Evolutionary conservation across 192 early-diverging fungal genomes (phyloP), one percentile per base, ranked within the genome.

Genomic region (Backusella circina): DNA sequence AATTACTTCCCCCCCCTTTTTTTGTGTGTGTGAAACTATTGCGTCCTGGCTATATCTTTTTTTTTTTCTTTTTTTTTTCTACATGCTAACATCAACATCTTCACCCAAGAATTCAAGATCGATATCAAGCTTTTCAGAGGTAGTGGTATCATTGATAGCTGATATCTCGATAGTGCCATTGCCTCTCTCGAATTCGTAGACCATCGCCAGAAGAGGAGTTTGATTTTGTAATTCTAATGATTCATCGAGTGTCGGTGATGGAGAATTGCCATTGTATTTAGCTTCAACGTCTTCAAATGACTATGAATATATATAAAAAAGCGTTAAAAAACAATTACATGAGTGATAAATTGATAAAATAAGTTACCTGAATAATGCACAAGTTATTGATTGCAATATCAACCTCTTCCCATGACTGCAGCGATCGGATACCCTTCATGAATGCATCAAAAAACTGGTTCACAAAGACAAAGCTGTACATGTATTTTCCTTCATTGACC

Each of bases 381-480:
- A 88, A 50, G 33, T 88, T 88, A 35, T 76, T 73, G 6, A 88
- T 72, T 2, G 86, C 84, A n/a, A 81, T 74, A 64, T 88, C 84
- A 13, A 88, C 81, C 67, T 88, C 81, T n/a, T 83, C 84, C 76
- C 75, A 76, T 3, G 81, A 77, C 5, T 76, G 81, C 15, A 88
- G 57, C 6, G 70, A 72, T 54, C 74, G 73, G 35, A 88, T 77
- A n/a, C 84, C 81, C 38, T 83, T 84, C 77, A 88, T 77, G 33
- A 88, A 88, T 5, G 83, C 79, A 68, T 82, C 77, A 79, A 88
- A 88, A 74, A 88, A 88, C 47, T 88, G 84, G 71, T 86, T 88
- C 7, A 84, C 84, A 79, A 79, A 84, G 10, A 80, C 83, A 78
- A 88, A 88, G 38, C 74, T 84, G 26, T 83, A 83, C 61, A 82